phyloP scores from a whole-genome alignment of 2,329 filamentous ascomycete genomes.

The Epichloe elymi region DNA sequence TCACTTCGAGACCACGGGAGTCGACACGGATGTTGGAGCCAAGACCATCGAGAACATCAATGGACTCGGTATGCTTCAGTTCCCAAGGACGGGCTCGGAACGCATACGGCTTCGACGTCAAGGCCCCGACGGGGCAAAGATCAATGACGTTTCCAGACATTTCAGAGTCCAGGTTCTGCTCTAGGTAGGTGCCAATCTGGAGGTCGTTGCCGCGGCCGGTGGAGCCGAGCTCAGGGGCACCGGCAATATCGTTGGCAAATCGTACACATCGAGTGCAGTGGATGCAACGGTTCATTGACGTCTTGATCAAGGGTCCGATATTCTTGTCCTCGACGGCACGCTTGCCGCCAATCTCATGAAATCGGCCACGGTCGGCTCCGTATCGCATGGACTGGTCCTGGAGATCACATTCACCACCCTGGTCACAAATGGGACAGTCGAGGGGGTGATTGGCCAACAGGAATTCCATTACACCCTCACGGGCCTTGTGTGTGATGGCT shows the following conservation, averaged over 20 bases:
- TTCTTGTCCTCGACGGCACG: conserved; percentile 99
- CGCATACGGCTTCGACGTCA: conserved; percentile 94
- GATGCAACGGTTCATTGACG: conserved; percentile 99
- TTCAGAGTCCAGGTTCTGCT: conserved; percentile 86
- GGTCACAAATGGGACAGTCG: conserved; percentile 95
- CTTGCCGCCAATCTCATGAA: conserved; percentile 93
- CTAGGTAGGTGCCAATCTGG: conserved; percentile 95
- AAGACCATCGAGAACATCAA: conserved; percentile 85
- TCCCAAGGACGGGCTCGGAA: conserved; percentile 97
- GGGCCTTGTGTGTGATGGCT: conserved; percentile 88
- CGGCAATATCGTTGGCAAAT: conserved; percentile 94
- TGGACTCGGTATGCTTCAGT: conserved; percentile 86
- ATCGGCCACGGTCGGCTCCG: conserved; percentile 86
- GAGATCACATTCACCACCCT: conserved; percentile 96
- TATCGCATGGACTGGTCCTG: conserved; percentile 99
- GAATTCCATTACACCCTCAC: conserved; percentile 99
- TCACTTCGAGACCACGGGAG: conserved; percentile 85
- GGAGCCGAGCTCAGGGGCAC: conserved; percentile 88
- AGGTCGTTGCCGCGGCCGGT: conserved; percentile 92
- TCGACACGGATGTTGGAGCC: conserved; percentile 94
- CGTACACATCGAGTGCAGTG: conserved; percentile 97
- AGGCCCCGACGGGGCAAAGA: conserved; percentile 89
- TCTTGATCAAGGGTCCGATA: conserved; percentile 95
- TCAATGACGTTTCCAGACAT: conserved; percentile 96
- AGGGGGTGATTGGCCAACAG: conserved; percentile 90